Base-by-base conservation (phyloP, 257 asterid species). In the Fraxinus cuspidata region DNA sequence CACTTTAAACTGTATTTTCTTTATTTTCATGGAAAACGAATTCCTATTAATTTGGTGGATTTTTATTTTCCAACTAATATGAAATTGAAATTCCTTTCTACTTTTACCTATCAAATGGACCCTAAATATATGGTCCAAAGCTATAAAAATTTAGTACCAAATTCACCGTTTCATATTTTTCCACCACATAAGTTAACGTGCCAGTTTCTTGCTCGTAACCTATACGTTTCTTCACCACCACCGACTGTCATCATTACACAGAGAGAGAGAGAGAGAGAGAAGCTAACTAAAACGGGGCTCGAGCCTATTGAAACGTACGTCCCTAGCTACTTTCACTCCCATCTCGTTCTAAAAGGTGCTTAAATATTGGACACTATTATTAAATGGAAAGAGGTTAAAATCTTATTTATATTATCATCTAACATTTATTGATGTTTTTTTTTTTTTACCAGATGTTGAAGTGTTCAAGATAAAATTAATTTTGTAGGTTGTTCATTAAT, bases 171-270 rank as follows among this genome's bases (percentile, higher is more conserved):
- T 51, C 7, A 76, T 40, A 44, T 51, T 70, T 65, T 80, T 66
- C 16, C 27, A 76, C 11, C 77, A 37, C 85, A 87, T 83, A 35
- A 87, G 84, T 83, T 84, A 77, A 73, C 28, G 49, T 78, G 77
- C 80, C 87, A 74, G 85, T 76, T 77, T 74, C 47, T 82, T 87
- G 70, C 84, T 86, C 84, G 85, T 88, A 74, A 86, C 69, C 73
- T 64, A 79, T 82, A 88, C 85, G 85, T 74, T 79, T 86, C 86
- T 66, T 82, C 78, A 74, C 88, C 86, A 85, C 92, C 85, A 86
- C 92, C 88, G 79, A 80, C 90, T 76, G 74, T 81, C 72, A 88
- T 88, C 86, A 89, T 87, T 85, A 56, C 70, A 81, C 86, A 82
- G 63, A 72, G 53, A 19, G n/a, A 35, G 65, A 70, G 49, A 21